Conservation (phyloP, 2,329 filamentous ascomycete species). For the Aspergillus sp. region DNA sequence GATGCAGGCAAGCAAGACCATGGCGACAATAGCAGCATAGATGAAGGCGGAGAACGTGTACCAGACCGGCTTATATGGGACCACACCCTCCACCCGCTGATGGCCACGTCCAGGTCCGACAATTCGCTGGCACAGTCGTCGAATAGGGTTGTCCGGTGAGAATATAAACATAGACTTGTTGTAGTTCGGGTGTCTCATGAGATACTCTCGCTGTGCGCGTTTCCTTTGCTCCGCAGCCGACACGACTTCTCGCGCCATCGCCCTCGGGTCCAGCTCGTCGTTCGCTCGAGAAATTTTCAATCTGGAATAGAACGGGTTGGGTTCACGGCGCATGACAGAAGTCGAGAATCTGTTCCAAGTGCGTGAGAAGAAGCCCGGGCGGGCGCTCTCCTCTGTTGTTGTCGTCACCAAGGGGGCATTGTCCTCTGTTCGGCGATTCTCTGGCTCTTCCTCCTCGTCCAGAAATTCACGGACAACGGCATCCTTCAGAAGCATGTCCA, state of each 20-base stretch:
- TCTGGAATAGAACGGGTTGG: conserved; percentile 92
- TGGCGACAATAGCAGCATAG: conserved; percentile 89
- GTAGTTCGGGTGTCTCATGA: conserved; percentile 82
- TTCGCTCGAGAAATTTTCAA: conserved; percentile 69
- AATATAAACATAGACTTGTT: conserved; percentile 93
- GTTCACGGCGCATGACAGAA: conserved; percentile 65
- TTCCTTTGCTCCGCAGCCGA: conserved; percentile 79
- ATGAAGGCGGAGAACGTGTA: conserved; percentile 91
- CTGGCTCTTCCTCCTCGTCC: conserved; percentile 61
- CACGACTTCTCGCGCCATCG: conserved; percentile 88
- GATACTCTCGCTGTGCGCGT: conserved; percentile 84
- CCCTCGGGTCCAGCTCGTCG: conserved; percentile 77
- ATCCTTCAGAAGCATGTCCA: conserved; percentile 96
- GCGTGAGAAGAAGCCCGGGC: conserved; percentile 59
- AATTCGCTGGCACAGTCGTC: conserved; percentile 79
- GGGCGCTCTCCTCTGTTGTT: conserved; percentile 43
- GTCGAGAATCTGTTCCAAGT: conserved; percentile 61
- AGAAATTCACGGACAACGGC: conserved; percentile 93
- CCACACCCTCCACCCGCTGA: conserved; percentile 83
- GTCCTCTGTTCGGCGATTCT: conserved; percentile 28
- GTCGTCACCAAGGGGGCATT: conserved; percentile 26
- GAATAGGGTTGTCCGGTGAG: conserved; percentile 71
- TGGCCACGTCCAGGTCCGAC: conserved; percentile 87
- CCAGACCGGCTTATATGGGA: conserved; percentile 87
- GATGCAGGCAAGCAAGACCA: conserved; percentile 94